A percentile compares a stretch with the other conserved stretches of the same genome.
Conservation (phyloP, 1,284 basidiomycete genomes). For the Chondrostereum purpureum region DNA sequence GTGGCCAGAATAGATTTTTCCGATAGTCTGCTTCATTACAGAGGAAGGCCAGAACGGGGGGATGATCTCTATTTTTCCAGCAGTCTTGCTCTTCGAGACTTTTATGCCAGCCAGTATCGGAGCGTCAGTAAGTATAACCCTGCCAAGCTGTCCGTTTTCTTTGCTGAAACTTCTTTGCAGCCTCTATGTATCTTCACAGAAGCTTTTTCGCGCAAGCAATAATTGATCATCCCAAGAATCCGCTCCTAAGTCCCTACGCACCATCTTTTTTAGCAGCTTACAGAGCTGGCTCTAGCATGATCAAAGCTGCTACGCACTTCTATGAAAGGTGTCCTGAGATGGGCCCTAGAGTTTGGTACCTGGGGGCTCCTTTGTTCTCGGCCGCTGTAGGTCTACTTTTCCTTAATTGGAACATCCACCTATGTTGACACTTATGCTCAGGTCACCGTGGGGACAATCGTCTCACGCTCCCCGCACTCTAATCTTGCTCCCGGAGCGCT, state of each 20-base stretch:
- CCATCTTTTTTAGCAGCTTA: constrained; percentile 77
- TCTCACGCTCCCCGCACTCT: constrained; percentile 38
- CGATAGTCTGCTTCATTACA: not conserved
- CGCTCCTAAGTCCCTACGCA: constrained; percentile 74
- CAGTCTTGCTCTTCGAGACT: constrained; percentile 56
- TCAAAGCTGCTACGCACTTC: constrained; percentile 37
- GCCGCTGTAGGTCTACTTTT: constrained; percentile 29
- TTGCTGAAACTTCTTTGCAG: constrained; percentile 26
- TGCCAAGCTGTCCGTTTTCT: not conserved
- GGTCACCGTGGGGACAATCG: constrained; percentile 41
- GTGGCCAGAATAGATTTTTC: not conserved
- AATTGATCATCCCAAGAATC: constrained; percentile 74
- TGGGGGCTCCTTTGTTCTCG: constrained; percentile 40
- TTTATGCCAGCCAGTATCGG: constrained; percentile 58
- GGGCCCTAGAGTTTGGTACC: constrained; percentile 38
- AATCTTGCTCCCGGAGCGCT: constrained; percentile 35
- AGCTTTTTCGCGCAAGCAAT: constrained; percentile 77
- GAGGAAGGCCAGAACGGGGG: constrained; percentile 52
- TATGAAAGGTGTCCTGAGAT: constrained; percentile 37
- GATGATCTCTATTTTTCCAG: constrained; percentile 42
- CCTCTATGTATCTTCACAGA: constrained; percentile 69
- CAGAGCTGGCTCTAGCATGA: constrained; percentile 52
- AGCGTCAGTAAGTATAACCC: constrained; percentile 57
- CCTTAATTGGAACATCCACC: not conserved
- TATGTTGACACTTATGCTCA: constrained; percentile 14